phyloP scores from a whole-genome alignment of 192 early-diverging fungal genomes.

The Cetraspora pellucida region DNA sequence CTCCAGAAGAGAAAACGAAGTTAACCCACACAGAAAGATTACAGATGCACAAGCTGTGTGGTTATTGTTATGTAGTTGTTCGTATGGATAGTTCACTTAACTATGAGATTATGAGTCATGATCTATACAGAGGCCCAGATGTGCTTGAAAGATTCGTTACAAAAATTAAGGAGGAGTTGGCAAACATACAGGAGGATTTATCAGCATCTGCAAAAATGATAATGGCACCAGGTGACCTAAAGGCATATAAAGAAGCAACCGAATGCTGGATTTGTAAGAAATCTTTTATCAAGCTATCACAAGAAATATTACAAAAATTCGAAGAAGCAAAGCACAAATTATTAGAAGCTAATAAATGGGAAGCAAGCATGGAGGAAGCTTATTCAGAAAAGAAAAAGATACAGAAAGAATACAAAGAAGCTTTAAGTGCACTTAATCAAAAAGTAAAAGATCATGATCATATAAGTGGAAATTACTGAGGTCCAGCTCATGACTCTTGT shows the following conservation, averaged over 20 bases:
- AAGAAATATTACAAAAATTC: not conserved
- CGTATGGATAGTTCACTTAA: not conserved
- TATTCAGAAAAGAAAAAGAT: slow-evolving; percentile 10
- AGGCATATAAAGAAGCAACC: not conserved
- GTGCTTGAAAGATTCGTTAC: not conserved
- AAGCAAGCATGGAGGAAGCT: slow-evolving; percentile 6
- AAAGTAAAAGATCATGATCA: slow-evolving; percentile 25
- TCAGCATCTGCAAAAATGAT: slow-evolving; percentile 6
- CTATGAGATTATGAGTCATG: slow-evolving; percentile 8
- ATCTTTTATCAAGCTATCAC: not conserved
- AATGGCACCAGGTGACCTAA: slow-evolving; percentile 10
- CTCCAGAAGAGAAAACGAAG: not conserved
- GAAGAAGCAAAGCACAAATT: slow-evolving; percentile 19
- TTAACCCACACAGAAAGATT: slow-evolving; percentile 14
- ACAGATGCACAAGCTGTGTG: slow-evolving; percentile 12
- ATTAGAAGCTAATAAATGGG: slow-evolving; percentile 17
- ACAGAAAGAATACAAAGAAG: slow-evolving; percentile 4
- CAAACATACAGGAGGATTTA: slow-evolving; percentile 6
- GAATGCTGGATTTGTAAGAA: slow-evolving; percentile 7
- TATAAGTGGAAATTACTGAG: slow-evolving; percentile 9
- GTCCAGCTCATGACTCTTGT: not conserved
- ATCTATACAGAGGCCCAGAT: slow-evolving; percentile 11
- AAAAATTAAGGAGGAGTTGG: slow-evolving; percentile 11
- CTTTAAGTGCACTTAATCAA: slow-evolving; percentile 10
- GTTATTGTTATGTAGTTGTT: slow-evolving; percentile 13